Percentiles rank a stretch among this genome's conserved stretches.
phyloP scores from a whole-genome alignment of 345 rosid species.

The Hibiscus syriacus region DNA sequence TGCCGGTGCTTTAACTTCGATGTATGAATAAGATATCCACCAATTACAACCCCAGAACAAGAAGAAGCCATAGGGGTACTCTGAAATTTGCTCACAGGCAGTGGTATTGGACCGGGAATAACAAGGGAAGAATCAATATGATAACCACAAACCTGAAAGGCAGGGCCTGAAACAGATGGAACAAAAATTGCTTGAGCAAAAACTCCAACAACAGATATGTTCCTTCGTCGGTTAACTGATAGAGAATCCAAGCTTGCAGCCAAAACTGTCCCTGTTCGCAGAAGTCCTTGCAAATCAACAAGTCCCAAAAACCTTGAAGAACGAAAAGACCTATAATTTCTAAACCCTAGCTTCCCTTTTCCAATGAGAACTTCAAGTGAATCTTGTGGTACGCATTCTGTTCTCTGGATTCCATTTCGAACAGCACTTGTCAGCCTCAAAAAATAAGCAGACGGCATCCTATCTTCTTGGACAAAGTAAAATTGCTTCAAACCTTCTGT shows the following conservation, averaged over 20 bases:
- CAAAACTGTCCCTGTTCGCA: conserved; percentile 37
- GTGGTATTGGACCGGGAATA: conserved; percentile 21
- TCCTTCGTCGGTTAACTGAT: conserved; percentile 46
- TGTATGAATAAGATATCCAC: conserved; percentile 27
- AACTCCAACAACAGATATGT: conserved; percentile 72
- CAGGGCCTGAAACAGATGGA: conserved; percentile 87
- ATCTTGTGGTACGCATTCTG: conserved; percentile 33
- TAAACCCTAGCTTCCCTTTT: conserved; percentile 44
- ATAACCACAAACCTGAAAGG: conserved; percentile 76
- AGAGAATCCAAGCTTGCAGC: conserved; percentile 52
- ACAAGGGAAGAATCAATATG: conserved; percentile 58
- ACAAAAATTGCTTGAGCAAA: conserved; percentile 68
- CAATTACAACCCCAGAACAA: conserved; percentile 28
- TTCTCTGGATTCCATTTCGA: conserved; percentile 40
- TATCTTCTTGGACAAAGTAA: conserved; percentile 30
- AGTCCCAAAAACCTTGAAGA: conserved; percentile 29
- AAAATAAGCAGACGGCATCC: conserved; percentile 52
- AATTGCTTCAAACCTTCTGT: conserved; percentile 15
- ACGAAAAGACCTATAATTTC: conserved; percentile 49
- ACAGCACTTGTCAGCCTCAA: conserved; percentile 44
- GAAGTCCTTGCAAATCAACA: conserved; percentile 36
- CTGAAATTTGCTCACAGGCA: conserved; percentile 16
- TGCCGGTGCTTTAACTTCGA: conserved; percentile 28
- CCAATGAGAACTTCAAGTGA: conserved; percentile 43
- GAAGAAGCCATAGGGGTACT: conserved; percentile 44